Evolutionary conservation across 192 early-diverging fungal genomes (phyloP), one percentile per base, ranked within the genome.

Genomic region (Phlyctochytrium planicorne): DNA sequence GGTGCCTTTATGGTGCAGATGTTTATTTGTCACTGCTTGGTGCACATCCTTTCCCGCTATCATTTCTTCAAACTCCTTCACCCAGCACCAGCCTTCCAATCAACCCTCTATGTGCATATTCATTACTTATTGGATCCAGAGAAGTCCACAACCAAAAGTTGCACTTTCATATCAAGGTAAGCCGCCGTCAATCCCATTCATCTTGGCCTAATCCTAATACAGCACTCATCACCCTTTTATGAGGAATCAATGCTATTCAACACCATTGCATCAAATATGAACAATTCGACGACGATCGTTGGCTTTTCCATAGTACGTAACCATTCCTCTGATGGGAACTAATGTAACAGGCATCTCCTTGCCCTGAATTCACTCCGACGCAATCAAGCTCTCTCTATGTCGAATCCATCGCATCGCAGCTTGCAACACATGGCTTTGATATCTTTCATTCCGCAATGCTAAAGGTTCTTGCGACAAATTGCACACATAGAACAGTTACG

Each of bases 381-480:
- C 20, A 6, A 47, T 20, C 6, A 47, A 6, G 10, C 20, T 6
- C 40, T 47, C 20, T 47, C 40, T 20, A 47, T 20, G 55, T 57
- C 27, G 55, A 57, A 29, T 25, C 55, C 16, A 57, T 25, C 55
- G 55, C 55, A 12, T 10, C 55, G 20, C 16, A 57, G 20, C 16
- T 70, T 53, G 68, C 68, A 30, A 53, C 68, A 16, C 40, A 62
- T 36, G 57, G 52, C 32, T 70, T 70, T 53, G 68, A 70, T 53
- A 30, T 63, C 34, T 70, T 70, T 30, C 60, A 62, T 53, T 53
- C 61, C 10, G 60, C 60, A 20, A 47, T 61, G 14, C 32, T 70
- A 17, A 62, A 30, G 10, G 68, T 53, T n/a, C 52, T 70, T 10
- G 59, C 68, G 2, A 10, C 37, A 6, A 70, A 70, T 33, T 70